These are phyloP conservation scores for Avena sativa DNA, from an alignment of 176 grass and related monocot genomes.

Conservation along the genomic window DNA sequence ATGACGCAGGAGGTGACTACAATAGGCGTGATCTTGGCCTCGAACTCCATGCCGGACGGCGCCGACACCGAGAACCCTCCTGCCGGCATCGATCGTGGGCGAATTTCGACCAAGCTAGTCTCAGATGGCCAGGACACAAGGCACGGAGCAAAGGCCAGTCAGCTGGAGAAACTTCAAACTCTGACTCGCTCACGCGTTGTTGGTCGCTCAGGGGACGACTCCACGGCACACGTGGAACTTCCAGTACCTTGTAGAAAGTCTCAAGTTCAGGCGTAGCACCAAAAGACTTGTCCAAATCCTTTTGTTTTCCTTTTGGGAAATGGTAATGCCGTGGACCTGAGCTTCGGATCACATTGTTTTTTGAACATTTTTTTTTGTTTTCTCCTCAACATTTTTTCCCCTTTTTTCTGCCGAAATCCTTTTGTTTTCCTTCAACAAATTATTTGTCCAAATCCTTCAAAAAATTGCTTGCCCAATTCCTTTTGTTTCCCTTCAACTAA, in stretches of 20 bases:
- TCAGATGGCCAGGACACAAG: background rate
- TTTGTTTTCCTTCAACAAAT: too few relatives aligned
- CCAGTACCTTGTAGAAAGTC: background rate
- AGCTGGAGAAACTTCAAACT: background rate
- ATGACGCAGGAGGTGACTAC: constrained; percentile 83
- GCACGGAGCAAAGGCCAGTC: background rate
- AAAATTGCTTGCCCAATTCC: too few relatives aligned
- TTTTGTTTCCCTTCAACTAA: too few relatives aligned
- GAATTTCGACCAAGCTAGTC: background rate
- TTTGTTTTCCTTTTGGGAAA: background rate
- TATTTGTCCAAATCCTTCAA: too few relatives aligned
- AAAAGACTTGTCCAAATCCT: background rate
- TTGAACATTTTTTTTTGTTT: too few relatives aligned
- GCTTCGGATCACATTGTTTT: too few relatives aligned
- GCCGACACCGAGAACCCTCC: constrained; percentile 66
- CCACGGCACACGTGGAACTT: background rate
- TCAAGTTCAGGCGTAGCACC: background rate
- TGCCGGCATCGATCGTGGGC: constrained; percentile 68
- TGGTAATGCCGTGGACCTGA: background rate
- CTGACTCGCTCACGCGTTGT: background rate
- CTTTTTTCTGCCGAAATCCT: too few relatives aligned
- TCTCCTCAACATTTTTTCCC: too few relatives aligned
- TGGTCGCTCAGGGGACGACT: background rate
- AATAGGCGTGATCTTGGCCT: constrained; percentile 92
- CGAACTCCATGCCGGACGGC: constrained; percentile 57